Evolutionary conservation across 192 early-diverging fungal genomes (phyloP).

Genomic region (Polychytrium aggregatum): DNA sequence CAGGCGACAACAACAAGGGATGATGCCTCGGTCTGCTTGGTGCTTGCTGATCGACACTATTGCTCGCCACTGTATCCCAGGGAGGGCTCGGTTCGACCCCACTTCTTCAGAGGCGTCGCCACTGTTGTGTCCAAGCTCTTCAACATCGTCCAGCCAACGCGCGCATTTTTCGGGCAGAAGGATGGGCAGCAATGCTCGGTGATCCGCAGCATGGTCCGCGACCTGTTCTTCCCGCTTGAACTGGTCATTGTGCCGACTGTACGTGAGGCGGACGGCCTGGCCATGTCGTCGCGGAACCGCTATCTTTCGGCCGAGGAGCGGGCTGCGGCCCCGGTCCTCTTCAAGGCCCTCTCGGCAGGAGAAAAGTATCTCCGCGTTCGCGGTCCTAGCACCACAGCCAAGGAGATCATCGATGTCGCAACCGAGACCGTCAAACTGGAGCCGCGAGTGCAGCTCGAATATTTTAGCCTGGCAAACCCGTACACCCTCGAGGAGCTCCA

Average conservation of each 20-base stretch:
- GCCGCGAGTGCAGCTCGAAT: constrained; percentile 61
- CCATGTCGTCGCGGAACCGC: constrained; percentile 80
- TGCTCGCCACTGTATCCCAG: no score
- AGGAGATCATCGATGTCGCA: constrained; percentile 33
- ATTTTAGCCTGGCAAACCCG: constrained; percentile 69
- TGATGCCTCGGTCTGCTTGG: no score
- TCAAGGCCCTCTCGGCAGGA: constrained; percentile 45
- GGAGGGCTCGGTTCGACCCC: constrained; percentile 83
- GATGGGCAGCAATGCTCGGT: constrained; percentile 88
- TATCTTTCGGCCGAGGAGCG: constrained; percentile 70
- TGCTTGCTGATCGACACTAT: no score
- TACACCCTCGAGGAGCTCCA: constrained; percentile 51
- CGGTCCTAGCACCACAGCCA: constrained; percentile 12
- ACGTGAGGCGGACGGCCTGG: constrained; percentile 74
- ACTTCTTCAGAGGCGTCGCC: constrained; percentile 94
- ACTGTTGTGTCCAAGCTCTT: constrained; percentile 92
- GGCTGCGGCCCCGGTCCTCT: constrained; percentile 56
- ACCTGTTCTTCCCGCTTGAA: constrained; percentile 68
- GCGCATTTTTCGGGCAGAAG: constrained; percentile 92
- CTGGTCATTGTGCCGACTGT: constrained; percentile 63
- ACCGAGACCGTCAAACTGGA: constrained; percentile 36
- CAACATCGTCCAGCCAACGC: constrained; percentile 73
- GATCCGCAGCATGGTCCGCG: constrained; percentile 63
- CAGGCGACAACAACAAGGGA: no score
- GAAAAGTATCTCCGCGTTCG: no score